Evolutionary conservation across 257 asterid species (phyloP).

Genomic region (Solanum sejunctum): DNA sequence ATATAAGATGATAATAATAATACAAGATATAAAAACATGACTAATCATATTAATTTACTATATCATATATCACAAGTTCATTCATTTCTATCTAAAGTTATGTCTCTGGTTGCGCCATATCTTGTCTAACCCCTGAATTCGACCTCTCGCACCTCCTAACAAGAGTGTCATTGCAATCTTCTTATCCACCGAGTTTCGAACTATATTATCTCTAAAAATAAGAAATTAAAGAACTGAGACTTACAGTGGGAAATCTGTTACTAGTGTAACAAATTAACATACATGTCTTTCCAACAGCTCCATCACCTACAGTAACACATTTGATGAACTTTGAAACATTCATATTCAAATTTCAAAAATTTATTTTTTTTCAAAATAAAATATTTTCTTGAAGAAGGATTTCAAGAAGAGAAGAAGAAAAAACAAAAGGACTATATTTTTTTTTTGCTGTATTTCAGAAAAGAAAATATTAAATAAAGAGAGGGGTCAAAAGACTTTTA

Average conservation of each 20-base stretch:
- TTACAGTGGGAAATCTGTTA: conserved; percentile 83
- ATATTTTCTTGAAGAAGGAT: background rate
- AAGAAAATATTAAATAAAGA: conserved; percentile 21
- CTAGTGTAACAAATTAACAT: conserved; percentile 93
- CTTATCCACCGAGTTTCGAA: background rate
- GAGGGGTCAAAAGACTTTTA: conserved; percentile 3
- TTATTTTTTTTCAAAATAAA: background rate
- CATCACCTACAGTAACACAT: conserved; percentile 94
- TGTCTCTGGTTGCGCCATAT: no score
- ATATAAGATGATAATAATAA: no score
- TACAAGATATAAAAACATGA: no score
- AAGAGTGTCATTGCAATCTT: no score
- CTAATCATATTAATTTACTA: no score
- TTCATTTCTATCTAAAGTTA: no score
- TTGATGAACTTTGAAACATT: conserved; percentile 94
- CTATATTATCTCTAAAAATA: no score
- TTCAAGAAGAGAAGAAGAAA: background rate
- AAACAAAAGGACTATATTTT: background rate
- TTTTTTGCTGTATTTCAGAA: conserved; percentile 25
- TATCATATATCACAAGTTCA: no score
- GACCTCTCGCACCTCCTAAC: no score
- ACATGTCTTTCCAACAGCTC: conserved; percentile 96
- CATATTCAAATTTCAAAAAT: conserved; percentile 17
- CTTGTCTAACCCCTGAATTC: no score
- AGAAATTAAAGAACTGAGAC: conserved; percentile 14